Percentiles rank a stretch among this genome's conserved stretches.
phyloP scores from a whole-genome alignment of 495 filamentous ascomycete species.

The Xylaria acuta region DNA sequence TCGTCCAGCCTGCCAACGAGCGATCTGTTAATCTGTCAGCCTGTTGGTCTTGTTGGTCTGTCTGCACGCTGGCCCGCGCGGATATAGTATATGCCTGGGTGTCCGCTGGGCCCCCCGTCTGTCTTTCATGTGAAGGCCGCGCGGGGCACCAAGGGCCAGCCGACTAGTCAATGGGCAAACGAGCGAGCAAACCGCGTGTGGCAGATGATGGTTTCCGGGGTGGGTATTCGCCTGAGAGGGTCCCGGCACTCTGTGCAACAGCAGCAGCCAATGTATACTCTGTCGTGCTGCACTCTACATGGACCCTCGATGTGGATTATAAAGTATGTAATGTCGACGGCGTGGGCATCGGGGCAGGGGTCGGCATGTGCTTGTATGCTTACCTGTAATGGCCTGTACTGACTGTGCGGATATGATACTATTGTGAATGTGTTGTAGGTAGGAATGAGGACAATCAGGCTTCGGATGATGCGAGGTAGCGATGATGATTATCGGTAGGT shows the following conservation, averaged over 20 bases:
- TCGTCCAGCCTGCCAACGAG: conserved; percentile 19
- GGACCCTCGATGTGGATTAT: conserved; percentile 19
- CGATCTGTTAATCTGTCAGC: conserved; percentile 5
- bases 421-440: background rate
- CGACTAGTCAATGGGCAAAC: background rate
- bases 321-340: background rate
- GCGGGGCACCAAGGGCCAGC: background rate
- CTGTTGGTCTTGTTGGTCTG: conserved; percentile 1
- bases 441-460: background rate
- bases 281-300: conserved; percentile 11
- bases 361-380: conserved; percentile 18
- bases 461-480: background rate
- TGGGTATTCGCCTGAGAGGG: conserved; percentile 16
- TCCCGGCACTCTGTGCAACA: conserved; percentile 6
- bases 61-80: conserved; percentile 1
- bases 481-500: conserved; percentile 10
- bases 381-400: conserved; percentile 2
- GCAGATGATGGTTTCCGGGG: conserved; percentile 11
- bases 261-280: background rate
- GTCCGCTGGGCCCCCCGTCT: background rate
- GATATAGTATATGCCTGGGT: background rate
- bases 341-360: conserved; percentile 18
- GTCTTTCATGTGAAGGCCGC: conserved; percentile 19
- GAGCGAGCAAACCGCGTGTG: background rate
- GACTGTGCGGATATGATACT: conserved; percentile 10